Base-by-base conservation (phyloP, 2,329 filamentous ascomycete genomes). In the Ilyonectria robusta region DNA sequence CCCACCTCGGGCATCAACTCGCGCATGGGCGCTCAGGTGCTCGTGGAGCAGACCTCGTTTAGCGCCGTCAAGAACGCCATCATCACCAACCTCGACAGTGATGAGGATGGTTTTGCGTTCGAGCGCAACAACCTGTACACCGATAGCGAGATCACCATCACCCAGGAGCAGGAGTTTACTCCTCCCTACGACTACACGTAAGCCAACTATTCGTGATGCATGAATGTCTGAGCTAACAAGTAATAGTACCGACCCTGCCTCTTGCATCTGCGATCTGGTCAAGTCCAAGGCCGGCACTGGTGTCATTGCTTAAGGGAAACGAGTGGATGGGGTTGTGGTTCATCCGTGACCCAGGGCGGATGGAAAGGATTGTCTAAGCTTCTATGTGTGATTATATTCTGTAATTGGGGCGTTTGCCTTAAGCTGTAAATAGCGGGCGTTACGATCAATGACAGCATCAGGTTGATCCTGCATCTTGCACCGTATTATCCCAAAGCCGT, bases 21-120 rank as follows among this genome's bases (percentile, higher is more conserved):
- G 35, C 85, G 86, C 51, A 79, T 83, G 68, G 83, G 82, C 8
- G 86, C 87, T 2, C 83, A 88, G 68, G 78, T 88, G 2, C 82
- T 88, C 11, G 81, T 88, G 7, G 85, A 89, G 78, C 84, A 84
- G 35, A 85, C 84, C 59, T 79, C 81, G 67, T 88, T 87, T 70
- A 77, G 79, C 23, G 83, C 80, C 47, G 80, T 81, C n/a, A 81
- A 81, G 66, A 79, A 83, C 17, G 75, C 82, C 47, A 80, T 82
- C 59, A 75, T 81, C 3, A 81, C 79, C 6, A 75, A 81, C 66
- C 79, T 84, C 35, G 85, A 87, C 73, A 85, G 84, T 29, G 78
- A 81, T 6, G 78, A 82, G 56, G 78, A 77, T 4, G 85, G 85
- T 2, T 86, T 81, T 58, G 84, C 83, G 7, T 78, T 84, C 31